These are phyloP conservation scores for Sphaceloma murrayae DNA, from an alignment of 2,329 filamentous ascomycete genomes.

Conservation along the genomic window DNA sequence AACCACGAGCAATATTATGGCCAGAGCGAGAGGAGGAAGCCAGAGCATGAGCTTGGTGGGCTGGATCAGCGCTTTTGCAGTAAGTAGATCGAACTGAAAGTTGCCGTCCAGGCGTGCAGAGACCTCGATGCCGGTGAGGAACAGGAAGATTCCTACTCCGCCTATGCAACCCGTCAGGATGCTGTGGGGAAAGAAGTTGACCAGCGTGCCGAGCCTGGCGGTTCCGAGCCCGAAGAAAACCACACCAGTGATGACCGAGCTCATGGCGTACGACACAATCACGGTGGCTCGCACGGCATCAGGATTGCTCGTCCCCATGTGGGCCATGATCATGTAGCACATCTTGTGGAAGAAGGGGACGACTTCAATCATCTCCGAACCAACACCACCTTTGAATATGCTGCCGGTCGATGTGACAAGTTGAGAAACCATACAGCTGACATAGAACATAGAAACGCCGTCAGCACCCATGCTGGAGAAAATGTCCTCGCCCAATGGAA, in stretches of 20 bases:
- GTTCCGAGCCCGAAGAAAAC: conserved; percentile 88
- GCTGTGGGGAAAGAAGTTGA: conserved; percentile 93
- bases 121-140: conserved; percentile 87
- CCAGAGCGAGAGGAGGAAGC: conserved; percentile 67
- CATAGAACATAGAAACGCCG: conserved; percentile 96
- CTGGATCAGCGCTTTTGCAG: conserved; percentile 63
- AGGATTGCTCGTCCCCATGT: conserved; percentile 69
- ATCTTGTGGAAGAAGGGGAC: conserved; percentile 99
- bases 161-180: conserved; percentile 97
- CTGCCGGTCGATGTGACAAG: conserved; percentile 82
- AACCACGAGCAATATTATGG: conserved; percentile 64
- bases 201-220: conserved; percentile 80
- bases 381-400: conserved; percentile 80
- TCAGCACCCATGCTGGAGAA: conserved; percentile 82
- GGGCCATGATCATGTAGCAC: conserved; percentile 74
- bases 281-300: conserved; percentile 88
- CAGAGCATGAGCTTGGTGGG: conserved; percentile 71
- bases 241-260: conserved; percentile 79
- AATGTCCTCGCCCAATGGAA: conserved; percentile 76
- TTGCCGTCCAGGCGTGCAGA: conserved; percentile 80
- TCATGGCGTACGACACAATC: conserved; percentile 81
- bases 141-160: conserved; percentile 88
- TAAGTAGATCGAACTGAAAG: conserved; percentile 69
- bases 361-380: conserved; percentile 96
- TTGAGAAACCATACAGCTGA: conserved; percentile 92